Base-by-base conservation (phyloP, 2,329 filamentous ascomycete genomes). In the Diplodia scrobiculata region DNA sequence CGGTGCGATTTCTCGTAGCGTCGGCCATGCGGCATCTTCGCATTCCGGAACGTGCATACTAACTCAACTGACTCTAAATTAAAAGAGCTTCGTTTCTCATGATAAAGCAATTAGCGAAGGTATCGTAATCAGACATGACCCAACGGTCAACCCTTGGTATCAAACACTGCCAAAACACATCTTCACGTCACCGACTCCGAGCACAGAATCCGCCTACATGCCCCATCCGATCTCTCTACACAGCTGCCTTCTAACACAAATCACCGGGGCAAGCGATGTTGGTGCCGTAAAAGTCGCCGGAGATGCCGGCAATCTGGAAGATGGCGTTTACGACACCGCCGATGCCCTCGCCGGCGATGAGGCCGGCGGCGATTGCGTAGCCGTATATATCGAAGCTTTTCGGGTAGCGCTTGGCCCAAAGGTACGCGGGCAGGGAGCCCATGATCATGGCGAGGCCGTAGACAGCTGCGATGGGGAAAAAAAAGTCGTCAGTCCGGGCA, bases 291-390 rank as follows among this genome's bases (percentile, higher is more conserved):
- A 72, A 71, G 50, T 74, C 73, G 9, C 81, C 80, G 14, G 73
- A 70, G 66, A 80, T 79, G 29, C 78, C 78, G 0, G 76, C 78
- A 63, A 83, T 77, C 70, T 83, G 78, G 72, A 83, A 79, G 41
- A 83, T 73, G 2, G 86, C 86, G 69, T 87, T 87, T 67, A 88
- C 72, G n/a, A 87, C 84, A 69, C 86, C 86, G 38, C 86, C 86
- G 64, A 88, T 82, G 65, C 86, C 86, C 76, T 88, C 86, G 5
- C 86, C 86, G 3, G 86, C 86, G 72, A 88, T 88, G 68, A 87
- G 78, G 54, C 86, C 86, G 36, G 84, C 84, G 2, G 84, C 86
- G 51, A 87, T 78, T 10, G 84, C 84, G 70, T 86, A 89, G 13
- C 83, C 84, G 70, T 84, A 86, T 36, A 85, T 78, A 67, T 87